Conservation (phyloP, 768 basidiomycete genomes). For the Macrolepiota dolichaula region DNA sequence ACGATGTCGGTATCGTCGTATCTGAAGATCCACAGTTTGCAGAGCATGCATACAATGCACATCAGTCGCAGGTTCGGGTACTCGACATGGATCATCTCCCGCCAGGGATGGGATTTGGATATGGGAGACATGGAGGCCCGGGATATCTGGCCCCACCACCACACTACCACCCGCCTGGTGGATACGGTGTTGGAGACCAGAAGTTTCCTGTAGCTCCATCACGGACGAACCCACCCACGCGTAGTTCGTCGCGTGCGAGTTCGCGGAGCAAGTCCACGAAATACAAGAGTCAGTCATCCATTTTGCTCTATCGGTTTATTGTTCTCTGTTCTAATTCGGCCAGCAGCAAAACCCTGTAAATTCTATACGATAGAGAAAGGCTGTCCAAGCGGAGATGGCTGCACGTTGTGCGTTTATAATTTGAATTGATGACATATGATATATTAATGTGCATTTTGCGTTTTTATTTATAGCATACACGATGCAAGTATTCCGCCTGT, state of each 20-base stretch:
- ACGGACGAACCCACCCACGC: conserved; percentile 9
- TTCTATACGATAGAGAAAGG: conserved; percentile 42
- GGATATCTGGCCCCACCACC: background rate
- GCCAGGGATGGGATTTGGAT: background rate
- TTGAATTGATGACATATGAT: background rate
- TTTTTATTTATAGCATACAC: conserved; percentile 39
- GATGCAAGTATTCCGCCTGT: conserved; percentile 22
- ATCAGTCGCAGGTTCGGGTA: conserved; percentile 33
- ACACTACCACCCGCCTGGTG: background rate
- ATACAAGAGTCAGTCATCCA: conserved; percentile 36
- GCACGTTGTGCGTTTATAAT: conserved; percentile 51
- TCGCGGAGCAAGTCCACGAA: conserved; percentile 31
- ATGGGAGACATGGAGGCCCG: background rate
- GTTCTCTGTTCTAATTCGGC: background rate
- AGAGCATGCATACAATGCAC: conserved; percentile 32
- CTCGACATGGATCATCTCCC: background rate
- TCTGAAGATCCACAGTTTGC: conserved; percentile 38
- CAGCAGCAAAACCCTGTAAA: conserved; percentile 57
- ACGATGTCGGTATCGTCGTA: conserved; percentile 18
- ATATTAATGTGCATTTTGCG: background rate
- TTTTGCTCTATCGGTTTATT: background rate
- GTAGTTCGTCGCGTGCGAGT: conserved; percentile 21
- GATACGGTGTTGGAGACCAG: background rate
- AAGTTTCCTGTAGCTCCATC: background rate
- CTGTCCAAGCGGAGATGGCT: conserved; percentile 52